phyloP scores from a whole-genome alignment of 2,329 filamentous ascomycete genomes.

The Tolypocladium sp. region DNA sequence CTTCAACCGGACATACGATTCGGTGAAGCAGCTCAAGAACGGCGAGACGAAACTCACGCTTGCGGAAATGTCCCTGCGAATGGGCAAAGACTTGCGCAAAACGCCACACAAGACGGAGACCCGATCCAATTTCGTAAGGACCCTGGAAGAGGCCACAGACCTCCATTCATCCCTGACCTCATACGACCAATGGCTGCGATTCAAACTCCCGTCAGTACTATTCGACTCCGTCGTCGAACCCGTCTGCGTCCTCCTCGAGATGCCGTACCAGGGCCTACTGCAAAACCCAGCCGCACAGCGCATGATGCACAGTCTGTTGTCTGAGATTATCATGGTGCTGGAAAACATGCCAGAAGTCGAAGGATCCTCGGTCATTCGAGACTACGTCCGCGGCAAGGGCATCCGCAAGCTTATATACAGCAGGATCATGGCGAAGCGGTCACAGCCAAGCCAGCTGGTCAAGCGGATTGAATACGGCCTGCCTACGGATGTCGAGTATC shows the following conservation, averaged over 20 bases:
- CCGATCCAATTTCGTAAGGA: conserved; percentile 12
- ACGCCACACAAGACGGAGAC: conserved; percentile 8
- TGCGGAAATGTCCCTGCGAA: conserved; percentile 4
- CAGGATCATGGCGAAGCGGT: conserved; percentile 32
- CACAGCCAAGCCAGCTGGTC: conserved; percentile 54
- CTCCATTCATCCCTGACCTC: conserved; percentile 12
- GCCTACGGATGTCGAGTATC: conserved; percentile 69
- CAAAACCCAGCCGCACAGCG: conserved; percentile 56
- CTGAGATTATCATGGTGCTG: conserved; percentile 67
- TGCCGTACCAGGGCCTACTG: conserved; percentile 62
- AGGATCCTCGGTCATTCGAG: conserved; percentile 45
- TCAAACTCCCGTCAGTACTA: conserved; percentile 72
- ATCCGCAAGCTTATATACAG: conserved; percentile 49
- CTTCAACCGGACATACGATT: conserved; percentile 27
- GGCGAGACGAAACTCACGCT: conserved; percentile 22
- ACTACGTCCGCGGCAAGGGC: conserved; percentile 47
- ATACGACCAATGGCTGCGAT: conserved; percentile 46
- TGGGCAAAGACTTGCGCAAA: conserved; percentile 4
- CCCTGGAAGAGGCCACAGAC: conserved; percentile 10
- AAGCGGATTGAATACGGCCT: conserved; percentile 51
- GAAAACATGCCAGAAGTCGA: conserved; percentile 65
- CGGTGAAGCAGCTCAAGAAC: conserved; percentile 26
- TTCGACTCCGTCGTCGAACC: conserved; percentile 73
- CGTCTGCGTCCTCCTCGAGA: conserved; percentile 69
- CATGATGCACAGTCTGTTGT: conserved; percentile 61